Conservation (phyloP, 352 stramenopile species). For the Aphanomyces invadans region DNA sequence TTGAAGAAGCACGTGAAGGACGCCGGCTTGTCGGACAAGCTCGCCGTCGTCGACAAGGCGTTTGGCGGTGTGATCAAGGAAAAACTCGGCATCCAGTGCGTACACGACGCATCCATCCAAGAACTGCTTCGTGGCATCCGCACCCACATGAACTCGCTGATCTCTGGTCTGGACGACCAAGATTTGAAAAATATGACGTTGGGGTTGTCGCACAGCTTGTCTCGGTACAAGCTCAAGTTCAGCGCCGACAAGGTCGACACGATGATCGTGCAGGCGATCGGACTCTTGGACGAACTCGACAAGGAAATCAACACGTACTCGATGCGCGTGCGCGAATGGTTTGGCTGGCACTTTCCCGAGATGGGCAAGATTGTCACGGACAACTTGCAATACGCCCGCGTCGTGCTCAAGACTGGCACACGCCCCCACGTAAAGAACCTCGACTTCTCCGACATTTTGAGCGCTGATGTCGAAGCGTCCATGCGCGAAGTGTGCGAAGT, state of each 20-base stretch:
- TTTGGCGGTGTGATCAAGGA: constrained; percentile 97
- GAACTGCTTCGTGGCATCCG: constrained; percentile 97
- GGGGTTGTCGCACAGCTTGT: constrained; percentile 97
- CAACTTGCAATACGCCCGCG: constrained; percentile 98
- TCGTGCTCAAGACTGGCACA: constrained; percentile 93
- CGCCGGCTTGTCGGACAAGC: constrained; percentile 87
- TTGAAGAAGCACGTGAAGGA: constrained; percentile 99
- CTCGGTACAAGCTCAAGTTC: constrained; percentile 99
- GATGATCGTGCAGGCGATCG: constrained; percentile 99
- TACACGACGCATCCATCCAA: constrained; percentile 88
- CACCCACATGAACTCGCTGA: constrained; percentile 92
- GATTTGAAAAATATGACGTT: constrained; percentile 97
- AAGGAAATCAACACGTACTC: constrained; percentile 99
- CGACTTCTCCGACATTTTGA: constrained; percentile 88
- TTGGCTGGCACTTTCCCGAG: constrained; percentile 95
- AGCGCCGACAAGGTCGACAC: constrained; percentile 99
- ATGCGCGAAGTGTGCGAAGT: constrained; percentile 98
- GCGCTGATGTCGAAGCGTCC: constrained; percentile 87
- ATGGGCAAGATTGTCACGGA: constrained; percentile 97
- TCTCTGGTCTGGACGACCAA: constrained; percentile 84
- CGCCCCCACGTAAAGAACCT: constrained; percentile 89
- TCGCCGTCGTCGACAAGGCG: constrained; percentile 96
- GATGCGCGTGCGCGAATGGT: constrained; percentile 99
- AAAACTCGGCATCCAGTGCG: constrained; percentile 91
- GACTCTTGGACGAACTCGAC: constrained; percentile 99